Evolutionary conservation across 352 stramenopile species (phyloP).

Genomic region (Phytophthora europaea): DNA sequence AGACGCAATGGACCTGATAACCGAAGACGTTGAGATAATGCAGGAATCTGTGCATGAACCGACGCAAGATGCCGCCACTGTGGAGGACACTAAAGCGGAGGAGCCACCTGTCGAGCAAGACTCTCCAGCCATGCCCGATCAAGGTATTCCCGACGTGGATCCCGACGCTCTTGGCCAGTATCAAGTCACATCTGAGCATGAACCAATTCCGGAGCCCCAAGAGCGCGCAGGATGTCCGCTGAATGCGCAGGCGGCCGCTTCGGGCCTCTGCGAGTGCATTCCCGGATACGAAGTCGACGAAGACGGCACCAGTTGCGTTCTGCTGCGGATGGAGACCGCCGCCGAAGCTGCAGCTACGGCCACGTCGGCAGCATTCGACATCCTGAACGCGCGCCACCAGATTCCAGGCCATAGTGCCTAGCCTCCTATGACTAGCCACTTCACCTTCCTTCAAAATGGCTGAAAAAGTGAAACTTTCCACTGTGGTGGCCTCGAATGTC

Average conservation of each 20-base stretch:
- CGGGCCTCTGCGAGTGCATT: constrained; percentile 60
- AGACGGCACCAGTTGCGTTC: constrained; percentile 43
- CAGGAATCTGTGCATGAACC: neutral
- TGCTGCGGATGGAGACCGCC: constrained; percentile 25
- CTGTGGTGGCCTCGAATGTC: too few species aligned
- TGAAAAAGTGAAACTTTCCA: too few species aligned
- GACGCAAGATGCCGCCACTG: constrained; percentile 1
- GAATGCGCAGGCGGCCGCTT: constrained; percentile 36
- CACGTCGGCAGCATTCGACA: constrained; percentile 25
- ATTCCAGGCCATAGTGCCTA: constrained; percentile 9
- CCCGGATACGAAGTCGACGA: constrained; percentile 47
- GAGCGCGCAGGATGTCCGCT: constrained; percentile 38
- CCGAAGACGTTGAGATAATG: neutral
- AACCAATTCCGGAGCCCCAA: constrained; percentile 2
- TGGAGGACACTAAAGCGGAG: neutral
- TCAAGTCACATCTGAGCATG: constrained; percentile 2
- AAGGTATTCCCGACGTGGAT: constrained; percentile 2
- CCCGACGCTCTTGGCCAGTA: neutral
- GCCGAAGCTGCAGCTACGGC: constrained; percentile 21
- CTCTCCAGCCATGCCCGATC: neutral
- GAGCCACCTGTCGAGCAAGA: constrained; percentile 3
- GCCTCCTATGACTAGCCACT: too few species aligned
- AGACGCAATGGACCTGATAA: neutral
- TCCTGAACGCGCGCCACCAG: constrained; percentile 20
- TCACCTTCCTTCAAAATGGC: too few species aligned